Evolutionary conservation across 768 basidiomycete species (phyloP).

Genomic region (Mycena chlorophos): DNA sequence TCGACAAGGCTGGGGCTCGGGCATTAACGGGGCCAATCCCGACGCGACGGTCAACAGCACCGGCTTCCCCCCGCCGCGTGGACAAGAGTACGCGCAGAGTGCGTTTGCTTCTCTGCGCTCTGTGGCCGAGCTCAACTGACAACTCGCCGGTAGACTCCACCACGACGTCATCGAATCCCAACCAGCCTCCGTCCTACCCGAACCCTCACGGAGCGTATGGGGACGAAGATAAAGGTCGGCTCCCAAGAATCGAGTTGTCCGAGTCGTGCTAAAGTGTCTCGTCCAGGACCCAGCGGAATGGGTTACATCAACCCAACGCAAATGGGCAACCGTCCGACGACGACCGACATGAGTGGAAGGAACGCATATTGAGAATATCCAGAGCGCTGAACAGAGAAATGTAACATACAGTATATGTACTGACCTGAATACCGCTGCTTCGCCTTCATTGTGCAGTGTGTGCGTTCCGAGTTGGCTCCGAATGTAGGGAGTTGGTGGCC

Average conservation of each 20-base stretch:
- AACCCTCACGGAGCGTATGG: constrained; percentile 5
- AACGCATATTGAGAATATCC: too few species aligned
- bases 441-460: too few species aligned
- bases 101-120: background rate
- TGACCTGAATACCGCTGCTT: too few species aligned
- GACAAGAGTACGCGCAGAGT: constrained; percentile 19
- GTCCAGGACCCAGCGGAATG: constrained; percentile 6
- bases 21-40: constrained; percentile 18
- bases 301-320: constrained; percentile 13
- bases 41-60: constrained; percentile 12
- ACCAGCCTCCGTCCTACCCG: constrained; percentile 11
- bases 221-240: constrained; percentile 4
- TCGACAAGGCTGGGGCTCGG: constrained; percentile 15
- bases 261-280: background rate
- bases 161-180: too few species aligned
- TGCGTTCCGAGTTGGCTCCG: too few species aligned
- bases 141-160: constrained; percentile 18
- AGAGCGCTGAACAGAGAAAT: too few species aligned
- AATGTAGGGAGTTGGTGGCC: too few species aligned
- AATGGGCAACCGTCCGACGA: constrained; percentile 10
- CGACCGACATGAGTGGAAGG: constrained; percentile 2
- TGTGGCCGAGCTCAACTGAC: too few species aligned
- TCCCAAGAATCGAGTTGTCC: background rate
- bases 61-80: constrained; percentile 13
- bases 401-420: too few species aligned